Evolutionary conservation across 768 basidiomycete genomes (phyloP).

Genomic region (Mycena alexandri): DNA sequence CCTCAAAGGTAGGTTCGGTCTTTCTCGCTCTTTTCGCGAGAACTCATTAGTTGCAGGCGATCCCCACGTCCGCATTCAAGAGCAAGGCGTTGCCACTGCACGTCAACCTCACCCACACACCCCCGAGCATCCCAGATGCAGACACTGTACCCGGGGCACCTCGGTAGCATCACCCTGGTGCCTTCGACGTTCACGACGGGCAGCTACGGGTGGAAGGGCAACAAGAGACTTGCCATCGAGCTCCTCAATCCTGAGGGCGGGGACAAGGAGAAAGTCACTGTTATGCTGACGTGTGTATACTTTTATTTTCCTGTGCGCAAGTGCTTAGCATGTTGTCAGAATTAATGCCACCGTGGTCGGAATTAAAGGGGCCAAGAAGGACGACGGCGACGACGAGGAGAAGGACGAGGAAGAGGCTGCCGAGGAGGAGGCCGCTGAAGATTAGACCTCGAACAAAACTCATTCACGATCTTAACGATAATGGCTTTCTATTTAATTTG

Average conservation of each 20-base stretch:
- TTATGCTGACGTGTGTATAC: conserved; percentile 78
- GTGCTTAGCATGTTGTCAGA: conserved; percentile 49
- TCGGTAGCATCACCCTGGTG: conserved; percentile 67
- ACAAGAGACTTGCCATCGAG: conserved; percentile 75
- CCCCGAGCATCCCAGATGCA: conserved; percentile 57
- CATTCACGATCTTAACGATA: conserved; percentile 9
- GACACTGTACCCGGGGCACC: conserved; percentile 66
- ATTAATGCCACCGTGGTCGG: conserved; percentile 77
- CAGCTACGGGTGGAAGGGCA: conserved; percentile 89
- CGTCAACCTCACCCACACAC: conserved; percentile 75
- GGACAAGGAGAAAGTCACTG: conserved; percentile 76
- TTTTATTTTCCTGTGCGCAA: not conserved
- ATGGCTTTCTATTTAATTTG: not conserved
- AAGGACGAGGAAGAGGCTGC: conserved; percentile 25
- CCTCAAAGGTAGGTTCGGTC: conserved; percentile 58
- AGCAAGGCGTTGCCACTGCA: conserved; percentile 78
- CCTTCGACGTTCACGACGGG: conserved; percentile 78
- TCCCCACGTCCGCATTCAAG: conserved; percentile 68
- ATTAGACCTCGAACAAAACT: not conserved
- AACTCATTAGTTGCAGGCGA: conserved; percentile 49
- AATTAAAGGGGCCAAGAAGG: conserved; percentile 31
- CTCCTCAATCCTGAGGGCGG: conserved; percentile 64
- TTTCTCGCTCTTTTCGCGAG: conserved; percentile 11
- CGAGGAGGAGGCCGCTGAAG: conserved; percentile 26
- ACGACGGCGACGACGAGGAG: conserved; percentile 13